These are phyloP conservation scores for Peronospora tabacina DNA, from an alignment of 352 stramenopile species.

Conservation along the genomic window DNA sequence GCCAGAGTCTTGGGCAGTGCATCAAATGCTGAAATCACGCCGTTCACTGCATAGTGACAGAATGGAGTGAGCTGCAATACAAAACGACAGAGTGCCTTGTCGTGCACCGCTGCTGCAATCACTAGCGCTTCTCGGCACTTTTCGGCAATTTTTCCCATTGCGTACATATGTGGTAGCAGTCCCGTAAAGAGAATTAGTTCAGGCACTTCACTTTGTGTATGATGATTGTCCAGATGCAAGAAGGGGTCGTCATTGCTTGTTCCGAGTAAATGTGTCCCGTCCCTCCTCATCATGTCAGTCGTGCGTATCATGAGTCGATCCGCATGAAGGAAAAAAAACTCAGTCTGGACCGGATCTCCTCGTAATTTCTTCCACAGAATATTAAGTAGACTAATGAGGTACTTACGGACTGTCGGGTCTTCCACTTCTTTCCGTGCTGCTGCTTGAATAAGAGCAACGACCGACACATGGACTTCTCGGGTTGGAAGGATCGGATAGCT, in stretches of 20 bases:
- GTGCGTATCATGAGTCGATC: conserved; percentile 47
- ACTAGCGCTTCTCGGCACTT: conserved; percentile 80
- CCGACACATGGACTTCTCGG: conserved; percentile 68
- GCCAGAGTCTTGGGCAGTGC: conserved; percentile 62
- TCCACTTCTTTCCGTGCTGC: conserved; percentile 75
- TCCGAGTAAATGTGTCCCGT: conserved; percentile 2
- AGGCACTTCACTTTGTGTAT: conserved; percentile 47
- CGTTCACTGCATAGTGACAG: conserved; percentile 82
- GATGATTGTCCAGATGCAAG: conserved; percentile 29
- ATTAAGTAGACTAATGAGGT: conserved; percentile 74
- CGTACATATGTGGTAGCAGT: conserved; percentile 81
- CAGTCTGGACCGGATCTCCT: conserved; percentile 74
- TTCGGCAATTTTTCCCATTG: conserved; percentile 63
- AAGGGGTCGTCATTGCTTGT: conserved; percentile 26
- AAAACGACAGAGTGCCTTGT: conserved; percentile 70
- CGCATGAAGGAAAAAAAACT: conserved; percentile 82
- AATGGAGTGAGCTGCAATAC: conserved; percentile 83
- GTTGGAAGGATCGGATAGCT: conserved; percentile 80
- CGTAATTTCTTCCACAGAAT: conserved; percentile 83
- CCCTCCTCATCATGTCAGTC: conserved; percentile 24
- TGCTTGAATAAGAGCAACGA: conserved; percentile 73
- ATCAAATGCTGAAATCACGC: conserved; percentile 77
- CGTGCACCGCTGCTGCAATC: conserved; percentile 68
- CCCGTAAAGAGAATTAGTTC: conserved; percentile 81
- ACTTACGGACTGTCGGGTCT: conserved; percentile 77